Evolutionary conservation across 1,284 basidiomycete species (phyloP), one percentile per base, ranked within the genome.

Genomic region (Ceratobasidium sp.): DNA sequence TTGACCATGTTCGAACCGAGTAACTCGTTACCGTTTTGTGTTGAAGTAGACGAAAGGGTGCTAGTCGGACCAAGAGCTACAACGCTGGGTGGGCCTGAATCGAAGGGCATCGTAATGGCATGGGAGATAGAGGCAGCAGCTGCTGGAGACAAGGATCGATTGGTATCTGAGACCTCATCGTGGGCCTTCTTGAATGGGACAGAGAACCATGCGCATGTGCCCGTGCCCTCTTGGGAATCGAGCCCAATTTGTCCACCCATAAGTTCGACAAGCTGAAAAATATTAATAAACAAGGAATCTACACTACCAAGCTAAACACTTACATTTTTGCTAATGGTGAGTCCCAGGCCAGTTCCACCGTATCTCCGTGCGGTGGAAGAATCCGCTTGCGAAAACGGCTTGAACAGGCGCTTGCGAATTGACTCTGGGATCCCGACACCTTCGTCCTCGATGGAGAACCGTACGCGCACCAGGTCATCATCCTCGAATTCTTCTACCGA

Each of bases 171-270:
- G 25, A 32, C 29, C 4, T 65, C 62, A 15, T 52, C 58, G 5
- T 6, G 52, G 1, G 64, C 64, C 29, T 67, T 67, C 42, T 53
- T 55, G 40, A 67, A 67, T 7, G 50, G 64, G 20, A 67, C 12
- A 2, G 64, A 54, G 40, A 67, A 67, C 64, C 64, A 67, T 2
- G 64, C 52, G 25, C 64, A 67, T 34, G 64, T 69, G 3, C 68
- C 57, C 1, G 60, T 31, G 7, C 68, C 68, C 27, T 69, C 56
- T 43, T 42, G 45, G 22, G 68, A 69, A 35, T 62, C 56, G 25
- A 69, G 68, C n/a, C 56, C 54, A 27, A 69, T 60, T 3, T 38
- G 56, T 15, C 68, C 68, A 8, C 56, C 47, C 68, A 69, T 69
- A 17, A 69, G 27, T 20, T 69, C 58, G 5, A 62, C 68, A 22